Percentiles rank a stretch among this genome's conserved stretches.
Conservation (phyloP, 495 filamentous ascomycete species). For the Hyaloscypha variabilis region DNA sequence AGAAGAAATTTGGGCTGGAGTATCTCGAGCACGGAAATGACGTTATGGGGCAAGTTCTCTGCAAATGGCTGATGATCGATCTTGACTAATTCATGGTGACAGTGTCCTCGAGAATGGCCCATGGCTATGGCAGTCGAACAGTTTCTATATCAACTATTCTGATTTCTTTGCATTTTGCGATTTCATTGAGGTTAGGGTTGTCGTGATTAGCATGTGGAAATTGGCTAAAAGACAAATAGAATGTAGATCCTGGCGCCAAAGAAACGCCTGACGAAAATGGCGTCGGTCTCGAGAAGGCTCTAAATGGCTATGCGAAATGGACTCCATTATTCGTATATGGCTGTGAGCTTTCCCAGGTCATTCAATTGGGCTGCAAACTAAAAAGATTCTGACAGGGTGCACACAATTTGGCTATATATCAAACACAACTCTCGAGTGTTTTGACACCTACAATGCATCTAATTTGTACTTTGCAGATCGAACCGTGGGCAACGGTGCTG, state of each 20-base stretch:
- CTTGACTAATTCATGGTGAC: background rate
- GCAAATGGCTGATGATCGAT: constrained; percentile 19
- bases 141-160: constrained; percentile 48
- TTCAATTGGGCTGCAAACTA: background rate
- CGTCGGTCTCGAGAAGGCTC: constrained; percentile 57
- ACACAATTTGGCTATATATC: constrained; percentile 44
- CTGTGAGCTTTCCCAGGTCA: constrained; percentile 38
- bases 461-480: constrained; percentile 60
- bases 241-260: constrained; percentile 37
- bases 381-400: background rate
- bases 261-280: constrained; percentile 43
- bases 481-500: constrained; percentile 47
- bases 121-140: constrained; percentile 60
- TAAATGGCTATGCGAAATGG: constrained; percentile 57
- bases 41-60: constrained; percentile 45
- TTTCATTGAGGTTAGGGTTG: constrained; percentile 44
- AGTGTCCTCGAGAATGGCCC: constrained; percentile 57
- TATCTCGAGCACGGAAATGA: constrained; percentile 59
- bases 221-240: constrained; percentile 22
- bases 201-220: background rate
- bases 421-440: constrained; percentile 51
- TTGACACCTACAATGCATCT: constrained; percentile 57
- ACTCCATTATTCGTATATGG: constrained; percentile 49
- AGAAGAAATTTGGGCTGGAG: constrained; percentile 59
- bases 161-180: constrained; percentile 59